phyloP scores from a whole-genome alignment of 495 filamentous ascomycete genomes.

The Daldinia vernicosa region DNA sequence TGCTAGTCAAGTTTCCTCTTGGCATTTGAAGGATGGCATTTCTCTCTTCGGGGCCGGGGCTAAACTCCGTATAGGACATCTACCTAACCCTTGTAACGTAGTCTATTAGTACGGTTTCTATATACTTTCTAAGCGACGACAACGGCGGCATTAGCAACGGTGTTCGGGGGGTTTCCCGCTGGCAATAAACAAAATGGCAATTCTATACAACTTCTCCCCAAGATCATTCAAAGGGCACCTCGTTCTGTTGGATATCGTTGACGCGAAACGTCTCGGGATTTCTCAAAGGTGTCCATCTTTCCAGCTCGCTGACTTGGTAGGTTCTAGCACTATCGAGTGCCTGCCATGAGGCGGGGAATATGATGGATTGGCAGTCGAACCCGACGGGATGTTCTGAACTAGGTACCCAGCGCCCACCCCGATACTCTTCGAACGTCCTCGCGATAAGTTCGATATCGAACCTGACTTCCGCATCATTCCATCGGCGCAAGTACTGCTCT shows the following conservation, averaged over 20 bases:
- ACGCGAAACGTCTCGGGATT: conserved; percentile 38
- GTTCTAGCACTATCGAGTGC: neutral
- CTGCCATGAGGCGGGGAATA: neutral
- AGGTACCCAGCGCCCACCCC: conserved; percentile 29
- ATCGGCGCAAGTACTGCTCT: conserved; percentile 7
- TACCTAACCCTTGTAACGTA: neutral
- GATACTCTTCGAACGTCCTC: conserved; percentile 34
- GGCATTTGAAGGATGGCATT: neutral
- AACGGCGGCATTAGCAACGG: neutral
- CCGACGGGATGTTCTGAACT: conserved; percentile 26
- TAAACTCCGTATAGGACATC: neutral
- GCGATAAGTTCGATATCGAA: conserved; percentile 25
- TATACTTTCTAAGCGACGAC: neutral
- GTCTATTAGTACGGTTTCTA: neutral
- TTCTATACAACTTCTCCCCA: neutral
- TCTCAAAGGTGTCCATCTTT: conserved; percentile 31
- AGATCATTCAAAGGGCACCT: conserved; percentile 14
- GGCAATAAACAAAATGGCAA: neutral
- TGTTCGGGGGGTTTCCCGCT: neutral
- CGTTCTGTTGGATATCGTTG: conserved; percentile 38
- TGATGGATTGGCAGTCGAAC: conserved; percentile 21
- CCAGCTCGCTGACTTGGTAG: conserved; percentile 20
- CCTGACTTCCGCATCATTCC: conserved; percentile 8
- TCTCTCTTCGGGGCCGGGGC: neutral
- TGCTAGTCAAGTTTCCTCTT: neutral